phyloP scores from a whole-genome alignment of 1,139 yeast species.

The Magnusiomyces paraingens region DNA sequence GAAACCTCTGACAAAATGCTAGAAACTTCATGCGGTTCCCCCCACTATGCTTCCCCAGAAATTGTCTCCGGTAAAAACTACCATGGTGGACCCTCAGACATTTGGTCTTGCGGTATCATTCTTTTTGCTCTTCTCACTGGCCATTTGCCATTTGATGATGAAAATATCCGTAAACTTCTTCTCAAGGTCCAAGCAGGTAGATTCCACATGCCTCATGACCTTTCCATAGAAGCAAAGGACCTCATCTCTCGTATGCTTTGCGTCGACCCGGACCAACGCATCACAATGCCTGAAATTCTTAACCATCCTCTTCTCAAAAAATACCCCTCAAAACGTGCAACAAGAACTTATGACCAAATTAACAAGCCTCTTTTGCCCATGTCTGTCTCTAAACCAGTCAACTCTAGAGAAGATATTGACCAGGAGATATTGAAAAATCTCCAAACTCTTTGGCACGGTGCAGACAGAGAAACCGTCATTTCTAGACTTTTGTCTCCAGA shows the following conservation, averaged over 20 bases:
- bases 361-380: constrained; percentile 3
- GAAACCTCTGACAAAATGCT: constrained; percentile 73
- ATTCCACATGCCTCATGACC: constrained; percentile 72
- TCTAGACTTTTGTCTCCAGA: constrained; percentile 51
- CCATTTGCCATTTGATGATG: constrained; percentile 94
- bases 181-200: constrained; percentile 88
- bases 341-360: background rate
- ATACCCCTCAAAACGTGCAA: constrained; percentile 43
- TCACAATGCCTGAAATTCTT: constrained; percentile 65
- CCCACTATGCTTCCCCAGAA: constrained; percentile 98
- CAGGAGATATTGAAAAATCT: constrained; percentile 76
- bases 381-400: constrained; percentile 38
- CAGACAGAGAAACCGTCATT: constrained; percentile 54
- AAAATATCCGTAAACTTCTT: constrained; percentile 76
- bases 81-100: constrained; percentile 96
- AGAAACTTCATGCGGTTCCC: constrained; percentile 96
- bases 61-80: constrained; percentile 90
- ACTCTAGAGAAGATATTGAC: constrained; percentile 57
- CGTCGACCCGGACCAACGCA: constrained; percentile 73
- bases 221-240: constrained; percentile 80
- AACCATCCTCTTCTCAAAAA: constrained; percentile 73
- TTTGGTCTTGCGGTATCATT: constrained; percentile 98
- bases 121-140: constrained; percentile 91
- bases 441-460: constrained; percentile 88
- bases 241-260: constrained; percentile 74